Conservation (phyloP, 495 filamentous ascomycete genomes). For the Daldinia loculata region DNA sequence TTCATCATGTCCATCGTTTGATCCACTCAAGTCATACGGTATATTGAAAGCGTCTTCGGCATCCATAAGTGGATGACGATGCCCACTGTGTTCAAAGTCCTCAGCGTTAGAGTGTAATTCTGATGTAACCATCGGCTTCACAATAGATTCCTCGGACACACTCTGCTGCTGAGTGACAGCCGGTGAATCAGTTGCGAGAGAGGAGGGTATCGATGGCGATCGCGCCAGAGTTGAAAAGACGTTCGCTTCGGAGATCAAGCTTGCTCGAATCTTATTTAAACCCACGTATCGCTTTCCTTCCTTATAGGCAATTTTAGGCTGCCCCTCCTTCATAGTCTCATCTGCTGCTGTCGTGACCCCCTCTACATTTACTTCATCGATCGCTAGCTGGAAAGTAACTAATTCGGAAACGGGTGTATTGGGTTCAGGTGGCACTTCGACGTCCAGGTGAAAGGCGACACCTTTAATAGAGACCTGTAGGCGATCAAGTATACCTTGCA, state of each 20-base stretch:
- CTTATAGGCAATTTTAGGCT: conserved; percentile 49
- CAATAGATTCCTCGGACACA: conserved; percentile 26
- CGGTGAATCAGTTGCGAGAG: conserved; percentile 61
- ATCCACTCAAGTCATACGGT: conserved; percentile 53
- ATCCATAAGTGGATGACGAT: conserved; percentile 48
- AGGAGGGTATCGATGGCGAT: conserved; percentile 69
- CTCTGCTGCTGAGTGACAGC: conserved; percentile 31
- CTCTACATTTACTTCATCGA: conserved; percentile 73
- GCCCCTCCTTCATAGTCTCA: conserved; percentile 24
- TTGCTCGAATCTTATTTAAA: conserved; percentile 68
- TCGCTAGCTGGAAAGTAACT: conserved; percentile 69
- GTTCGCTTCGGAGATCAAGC: conserved; percentile 75
- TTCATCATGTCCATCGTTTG: conserved; percentile 39
- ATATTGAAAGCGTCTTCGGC: conserved; percentile 61
- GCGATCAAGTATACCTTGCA: conserved; percentile 84
- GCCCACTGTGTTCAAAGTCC: conserved; percentile 44
- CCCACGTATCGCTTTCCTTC: conserved; percentile 72
- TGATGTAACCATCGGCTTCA: background rate
- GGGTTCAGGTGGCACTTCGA: conserved; percentile 70
- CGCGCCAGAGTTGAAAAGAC: conserved; percentile 73
- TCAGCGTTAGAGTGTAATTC: conserved; percentile 31
- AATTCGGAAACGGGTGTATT: conserved; percentile 58
- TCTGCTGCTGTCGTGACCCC: conserved; percentile 61
- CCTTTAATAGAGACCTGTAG: conserved; percentile 72
- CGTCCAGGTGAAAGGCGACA: conserved; percentile 66